Evolutionary conservation across 2,329 filamentous ascomycete genomes (phyloP).

Genomic region (Epichloe typhina): DNA sequence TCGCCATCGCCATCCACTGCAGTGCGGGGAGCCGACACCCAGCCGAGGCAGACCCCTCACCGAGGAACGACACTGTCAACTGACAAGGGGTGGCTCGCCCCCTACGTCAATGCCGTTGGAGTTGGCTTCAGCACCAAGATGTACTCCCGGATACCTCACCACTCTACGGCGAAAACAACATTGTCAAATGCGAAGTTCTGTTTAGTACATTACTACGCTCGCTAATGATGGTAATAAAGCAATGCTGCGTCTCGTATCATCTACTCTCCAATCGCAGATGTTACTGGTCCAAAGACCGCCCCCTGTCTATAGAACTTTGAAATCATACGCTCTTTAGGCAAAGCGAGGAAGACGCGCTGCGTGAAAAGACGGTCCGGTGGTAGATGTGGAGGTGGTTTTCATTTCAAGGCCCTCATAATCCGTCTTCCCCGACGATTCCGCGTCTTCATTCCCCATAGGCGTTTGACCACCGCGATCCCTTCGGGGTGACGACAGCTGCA

Average conservation of each 20-base stretch:
- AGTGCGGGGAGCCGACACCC: constrained; percentile 4
- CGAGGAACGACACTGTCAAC: no score
- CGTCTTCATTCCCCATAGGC: not conserved
- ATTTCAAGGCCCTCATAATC: not conserved
- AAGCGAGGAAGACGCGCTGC: constrained; percentile 47
- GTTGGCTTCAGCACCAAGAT: not conserved
- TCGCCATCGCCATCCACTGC: not conserved
- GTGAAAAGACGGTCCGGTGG: constrained; percentile 29
- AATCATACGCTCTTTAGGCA: constrained; percentile 16
- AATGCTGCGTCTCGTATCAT: not conserved
- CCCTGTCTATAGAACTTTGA: no score
- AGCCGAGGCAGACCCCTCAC: constrained; percentile 3
- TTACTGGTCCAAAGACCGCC: no score
- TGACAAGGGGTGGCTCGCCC: not conserved
- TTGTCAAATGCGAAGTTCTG: not conserved
- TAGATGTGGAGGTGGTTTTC: not conserved
- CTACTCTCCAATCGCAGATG: not conserved
- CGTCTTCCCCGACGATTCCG: not conserved
- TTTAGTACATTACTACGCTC: not conserved
- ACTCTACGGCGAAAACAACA: not conserved
- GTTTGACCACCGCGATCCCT: not conserved
- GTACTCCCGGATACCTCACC: not conserved
- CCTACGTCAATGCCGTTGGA: not conserved
- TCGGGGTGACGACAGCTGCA: not conserved
- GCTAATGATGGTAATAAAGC: not conserved